phyloP scores from a whole-genome alignment of 495 filamentous ascomycete genomes.

The Hypoxylon lienhwacheense region DNA sequence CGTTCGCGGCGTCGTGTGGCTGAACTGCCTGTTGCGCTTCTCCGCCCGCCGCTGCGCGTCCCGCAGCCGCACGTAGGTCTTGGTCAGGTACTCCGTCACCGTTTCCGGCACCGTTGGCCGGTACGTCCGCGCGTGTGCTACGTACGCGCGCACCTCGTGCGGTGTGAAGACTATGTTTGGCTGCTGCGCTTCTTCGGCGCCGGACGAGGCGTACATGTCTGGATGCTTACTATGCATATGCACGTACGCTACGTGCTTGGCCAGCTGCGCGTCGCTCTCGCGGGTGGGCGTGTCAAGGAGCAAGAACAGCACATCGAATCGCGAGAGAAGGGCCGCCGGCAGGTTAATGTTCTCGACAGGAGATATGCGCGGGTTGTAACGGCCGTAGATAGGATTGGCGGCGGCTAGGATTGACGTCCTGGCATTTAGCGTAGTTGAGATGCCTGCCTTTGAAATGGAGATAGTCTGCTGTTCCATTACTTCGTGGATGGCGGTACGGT shows the following conservation, averaged over 20 bases:
- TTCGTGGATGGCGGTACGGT: constrained; percentile 97
- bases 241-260: constrained; percentile 91
- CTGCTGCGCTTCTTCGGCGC: constrained; percentile 24
- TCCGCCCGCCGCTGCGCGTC: constrained; percentile 87
- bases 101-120: constrained; percentile 79
- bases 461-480: constrained; percentile 99
- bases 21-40: constrained; percentile 82
- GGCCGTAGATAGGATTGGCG: constrained; percentile 94
- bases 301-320: constrained; percentile 96
- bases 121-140: constrained; percentile 87
- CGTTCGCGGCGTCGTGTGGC: constrained; percentile 89
- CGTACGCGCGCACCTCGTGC: constrained; percentile 90
- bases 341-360: constrained; percentile 99
- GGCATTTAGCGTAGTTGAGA: constrained; percentile 93
- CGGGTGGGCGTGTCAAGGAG: constrained; percentile 90
- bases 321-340: constrained; percentile 89
- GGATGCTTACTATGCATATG: constrained; percentile 97
- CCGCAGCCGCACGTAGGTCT: constrained; percentile 90
- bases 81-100: constrained; percentile 93
- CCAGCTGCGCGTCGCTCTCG: constrained; percentile 90
- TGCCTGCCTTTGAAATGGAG: constrained; percentile 97
- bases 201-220: constrained; percentile 57
- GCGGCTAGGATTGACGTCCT: constrained; percentile 97
- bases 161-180: constrained; percentile 73
- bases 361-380: constrained; percentile 95